Percentiles rank a stretch among this genome's conserved stretches.
These are phyloP conservation scores for Calonectria henricotiae DNA, from an alignment of 2,329 filamentous ascomycete species.

Conservation along the genomic window DNA sequence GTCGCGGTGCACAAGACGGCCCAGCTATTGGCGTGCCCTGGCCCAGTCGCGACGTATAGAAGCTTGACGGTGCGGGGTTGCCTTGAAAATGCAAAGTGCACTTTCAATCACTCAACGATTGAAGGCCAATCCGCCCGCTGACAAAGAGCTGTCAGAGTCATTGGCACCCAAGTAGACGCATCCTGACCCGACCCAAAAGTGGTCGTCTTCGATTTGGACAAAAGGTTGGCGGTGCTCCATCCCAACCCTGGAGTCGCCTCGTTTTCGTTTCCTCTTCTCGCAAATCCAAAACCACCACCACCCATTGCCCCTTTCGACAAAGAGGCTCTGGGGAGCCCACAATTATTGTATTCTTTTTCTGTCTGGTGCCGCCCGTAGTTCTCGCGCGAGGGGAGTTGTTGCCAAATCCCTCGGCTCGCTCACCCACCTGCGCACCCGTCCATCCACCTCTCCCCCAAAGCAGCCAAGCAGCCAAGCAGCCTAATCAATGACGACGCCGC, in stretches of 20 bases:
- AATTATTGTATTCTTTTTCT: slow-evolving; percentile 15
- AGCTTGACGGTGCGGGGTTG: slow-evolving; percentile 23
- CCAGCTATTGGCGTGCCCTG: slow-evolving; percentile 21
- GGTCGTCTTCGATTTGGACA: background rate
- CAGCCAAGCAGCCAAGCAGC: background rate
- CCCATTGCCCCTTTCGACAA: slow-evolving; percentile 1
- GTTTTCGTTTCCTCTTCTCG: slow-evolving; percentile 17
- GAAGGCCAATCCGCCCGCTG: slow-evolving; percentile 4
- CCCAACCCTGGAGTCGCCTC: slow-evolving; percentile 9
- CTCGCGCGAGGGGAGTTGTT: background rate
- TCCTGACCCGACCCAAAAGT: slow-evolving; percentile 7
- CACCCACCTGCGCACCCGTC: background rate
- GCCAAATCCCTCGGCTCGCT: slow-evolving; percentile 13
- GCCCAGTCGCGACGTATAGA: slow-evolving; percentile 6
- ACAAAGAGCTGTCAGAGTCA: slow-evolving; percentile 9
- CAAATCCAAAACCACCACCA: background rate
- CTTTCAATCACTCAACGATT: slow-evolving; percentile 5
- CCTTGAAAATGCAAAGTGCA: slow-evolving; percentile 19
- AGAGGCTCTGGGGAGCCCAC: slow-evolving; percentile 6
- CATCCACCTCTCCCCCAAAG: background rate
- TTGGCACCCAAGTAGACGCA: slow-evolving; percentile 23
- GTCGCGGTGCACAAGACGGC: slow-evolving; percentile 4
- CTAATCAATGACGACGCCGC: slow-evolving; percentile 12
- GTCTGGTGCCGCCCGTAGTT: slow-evolving; percentile 18
- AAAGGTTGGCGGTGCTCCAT: slow-evolving; percentile 15